These are phyloP conservation scores for Candida sojae DNA, from an alignment of 1,139 yeast species.

Conservation along the genomic window DNA sequence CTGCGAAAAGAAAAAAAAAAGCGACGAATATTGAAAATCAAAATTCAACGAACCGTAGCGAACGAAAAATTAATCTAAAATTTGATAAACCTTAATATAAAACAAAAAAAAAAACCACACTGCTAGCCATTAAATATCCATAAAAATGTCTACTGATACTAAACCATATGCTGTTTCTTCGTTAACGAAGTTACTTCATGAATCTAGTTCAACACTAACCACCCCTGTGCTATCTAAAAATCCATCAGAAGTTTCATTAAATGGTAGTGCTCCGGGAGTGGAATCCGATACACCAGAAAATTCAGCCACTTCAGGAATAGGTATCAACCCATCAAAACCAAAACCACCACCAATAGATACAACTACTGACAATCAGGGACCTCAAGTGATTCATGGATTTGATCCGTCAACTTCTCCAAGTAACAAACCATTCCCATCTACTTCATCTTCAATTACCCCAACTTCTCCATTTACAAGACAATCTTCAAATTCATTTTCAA, in stretches of 20 bases:
- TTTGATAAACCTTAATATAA: too few relatives aligned
- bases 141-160: slow-evolving; percentile 2
- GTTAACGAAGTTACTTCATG: slow-evolving; percentile 45
- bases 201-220: slow-evolving; percentile 21
- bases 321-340: slow-evolving; percentile 2
- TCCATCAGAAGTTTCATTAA: slow-evolving; percentile 18
- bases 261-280: background rate
- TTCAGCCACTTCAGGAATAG: background rate
- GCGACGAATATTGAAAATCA: too few relatives aligned
- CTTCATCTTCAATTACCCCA: slow-evolving; percentile 15
- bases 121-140: too few relatives aligned
- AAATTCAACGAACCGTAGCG: too few relatives aligned
- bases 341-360: slow-evolving; percentile 7
- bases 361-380: slow-evolving; percentile 3
- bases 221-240: slow-evolving; percentile 28
- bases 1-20: too few relatives aligned
- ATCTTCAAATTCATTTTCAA: slow-evolving; percentile 12
- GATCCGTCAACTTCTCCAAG: slow-evolving; percentile 17
- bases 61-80: too few relatives aligned
- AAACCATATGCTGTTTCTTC: slow-evolving; percentile 31
- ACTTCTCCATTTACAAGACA: slow-evolving; percentile 19
- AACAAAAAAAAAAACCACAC: background rate
- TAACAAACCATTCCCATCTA: slow-evolving; percentile 10
- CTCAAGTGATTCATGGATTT: slow-evolving; percentile 21
- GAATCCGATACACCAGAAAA: slow-evolving; percentile 1